Percentiles rank a stretch among this genome's conserved stretches.
Evolutionary conservation across 768 basidiomycete species (phyloP).

Genomic region (Psilocybe cubensis): DNA sequence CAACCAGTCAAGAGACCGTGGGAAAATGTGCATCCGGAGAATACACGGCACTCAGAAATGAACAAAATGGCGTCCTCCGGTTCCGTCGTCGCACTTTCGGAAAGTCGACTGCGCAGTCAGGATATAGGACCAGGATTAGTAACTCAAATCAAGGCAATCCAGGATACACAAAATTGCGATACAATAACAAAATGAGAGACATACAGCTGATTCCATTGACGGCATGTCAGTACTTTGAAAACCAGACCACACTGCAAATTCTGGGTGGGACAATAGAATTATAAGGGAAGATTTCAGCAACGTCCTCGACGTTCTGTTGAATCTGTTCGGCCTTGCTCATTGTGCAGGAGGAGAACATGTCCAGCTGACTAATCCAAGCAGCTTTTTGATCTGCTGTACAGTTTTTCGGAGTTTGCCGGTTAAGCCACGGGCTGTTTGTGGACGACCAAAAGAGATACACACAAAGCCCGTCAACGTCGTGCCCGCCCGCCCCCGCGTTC

Average conservation of each 20-base stretch:
- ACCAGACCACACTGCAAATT: neutral
- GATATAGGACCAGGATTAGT: neutral
- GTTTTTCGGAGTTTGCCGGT: slow-evolving; percentile 44
- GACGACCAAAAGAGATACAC: slow-evolving; percentile 42
- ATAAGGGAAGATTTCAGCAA: neutral
- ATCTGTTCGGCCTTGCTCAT: neutral
- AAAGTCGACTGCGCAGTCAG: neutral
- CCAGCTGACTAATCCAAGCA: slow-evolving; percentile 20
- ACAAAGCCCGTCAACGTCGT: slow-evolving; percentile 52
- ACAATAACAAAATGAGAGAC: neutral
- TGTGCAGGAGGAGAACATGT: neutral
- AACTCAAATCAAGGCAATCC: neutral
- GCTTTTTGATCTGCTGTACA: slow-evolving; percentile 38
- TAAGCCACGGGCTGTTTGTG: slow-evolving; percentile 22
- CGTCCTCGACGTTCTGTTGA: neutral
- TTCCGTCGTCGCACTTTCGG: too few species aligned
- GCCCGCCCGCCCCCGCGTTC: slow-evolving; percentile 46
- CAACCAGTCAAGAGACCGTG: slow-evolving; percentile 4
- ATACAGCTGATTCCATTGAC: neutral
- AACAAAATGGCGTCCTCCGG: neutral
- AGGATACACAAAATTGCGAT: neutral
- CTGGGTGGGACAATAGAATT: neutral
- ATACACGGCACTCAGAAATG: neutral
- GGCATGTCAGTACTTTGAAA: neutral
- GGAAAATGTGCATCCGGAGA: neutral